Base-by-base conservation (phyloP, 345 rosid genomes). In the Atalantia buxifolia region DNA sequence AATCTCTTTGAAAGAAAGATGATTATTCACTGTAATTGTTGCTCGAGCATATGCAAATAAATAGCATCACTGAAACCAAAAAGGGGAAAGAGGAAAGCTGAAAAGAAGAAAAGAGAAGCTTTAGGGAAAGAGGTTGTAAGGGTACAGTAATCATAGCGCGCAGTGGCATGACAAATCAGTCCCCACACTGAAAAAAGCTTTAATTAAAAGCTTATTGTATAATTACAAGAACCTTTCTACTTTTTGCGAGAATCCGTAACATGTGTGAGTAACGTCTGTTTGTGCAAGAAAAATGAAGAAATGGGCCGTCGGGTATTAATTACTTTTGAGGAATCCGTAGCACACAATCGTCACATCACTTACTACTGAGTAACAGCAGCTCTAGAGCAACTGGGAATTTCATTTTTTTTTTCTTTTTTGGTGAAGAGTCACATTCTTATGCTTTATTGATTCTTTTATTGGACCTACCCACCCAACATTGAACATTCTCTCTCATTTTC, bases 71-170 rank as follows among this genome's bases (percentile, higher is more conserved):
- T 56, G 14, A 64, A 69, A 73, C 56, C 62, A 61, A 62, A 48
- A 35, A 60, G 45, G 28, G 45, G 18, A 40, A 57, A 38, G 72
- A 62, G 71, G 13, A 31, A 21, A 76, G 55, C 64, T 28, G 24
- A 74, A 74, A 71, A 31, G 40, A 38, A 9, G 28, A 28, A 27
- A 45, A 53, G 61, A 70, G 65, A 42, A 78, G 77, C 79, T 68
- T 73, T 74, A 30, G 76, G 57, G 77, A 75, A 66, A 66, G 50
- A 65, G 50, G 50, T 1, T 76, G 0, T 1, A 5, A 42, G 16
- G 74, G 82, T 75, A 76, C 85, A 78, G 18, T 45, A 0, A 71
- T 75, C 74, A 79, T 71, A 75, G 67, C 18, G 16, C 18, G 16
- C 38, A 66, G 77, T 65, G 64, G 69, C 82, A 57, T 56, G 50